Conservation (phyloP, 2,329 filamentous ascomycete genomes). For the Cryphonectria naterciae region DNA sequence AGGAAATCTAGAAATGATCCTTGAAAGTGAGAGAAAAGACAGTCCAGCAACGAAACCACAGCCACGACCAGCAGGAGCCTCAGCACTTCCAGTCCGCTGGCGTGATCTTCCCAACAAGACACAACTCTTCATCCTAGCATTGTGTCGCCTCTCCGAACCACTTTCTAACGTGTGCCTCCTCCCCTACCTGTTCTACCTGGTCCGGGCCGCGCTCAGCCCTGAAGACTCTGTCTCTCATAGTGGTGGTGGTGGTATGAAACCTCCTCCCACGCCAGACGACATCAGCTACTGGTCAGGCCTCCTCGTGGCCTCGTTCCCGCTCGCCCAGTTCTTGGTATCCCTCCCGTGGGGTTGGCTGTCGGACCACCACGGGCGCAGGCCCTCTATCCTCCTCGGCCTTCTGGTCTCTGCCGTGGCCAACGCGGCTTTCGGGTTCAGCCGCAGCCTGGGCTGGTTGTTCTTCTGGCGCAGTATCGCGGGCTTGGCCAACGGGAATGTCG, state of each 20-base stretch:
- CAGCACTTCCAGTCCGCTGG: slow-evolving; percentile 34
- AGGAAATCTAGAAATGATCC: no score
- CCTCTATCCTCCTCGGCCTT: slow-evolving; percentile 67
- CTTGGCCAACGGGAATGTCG: slow-evolving; percentile 73
- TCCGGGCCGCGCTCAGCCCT: slow-evolving; percentile 61
- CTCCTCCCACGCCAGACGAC: slow-evolving; percentile 25
- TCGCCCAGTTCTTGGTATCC: slow-evolving; percentile 71
- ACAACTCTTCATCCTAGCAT: slow-evolving; percentile 41
- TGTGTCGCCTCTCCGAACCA: slow-evolving; percentile 59
- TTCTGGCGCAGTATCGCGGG: not conserved
- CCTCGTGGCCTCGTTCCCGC: slow-evolving; percentile 69
- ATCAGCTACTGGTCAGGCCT: slow-evolving; percentile 72
- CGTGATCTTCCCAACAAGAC: slow-evolving; percentile 43
- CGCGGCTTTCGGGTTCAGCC: slow-evolving; percentile 71
- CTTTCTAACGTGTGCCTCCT: slow-evolving; percentile 69
- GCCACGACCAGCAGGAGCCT: no score
- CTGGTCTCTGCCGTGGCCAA: slow-evolving; percentile 59
- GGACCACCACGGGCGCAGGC: slow-evolving; percentile 57
- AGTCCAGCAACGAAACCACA: no score
- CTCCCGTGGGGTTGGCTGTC: slow-evolving; percentile 69
- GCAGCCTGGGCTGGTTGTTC: slow-evolving; percentile 60
- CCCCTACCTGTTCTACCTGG: slow-evolving; percentile 75
- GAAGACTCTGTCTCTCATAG: not conserved
- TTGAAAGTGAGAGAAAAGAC: no score
- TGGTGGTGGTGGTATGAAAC: no score